Percentiles rank a stretch among this genome's conserved stretches.
phyloP scores from a whole-genome alignment of 2,329 filamentous ascomycete genomes.

The Monosporascus sp. region DNA sequence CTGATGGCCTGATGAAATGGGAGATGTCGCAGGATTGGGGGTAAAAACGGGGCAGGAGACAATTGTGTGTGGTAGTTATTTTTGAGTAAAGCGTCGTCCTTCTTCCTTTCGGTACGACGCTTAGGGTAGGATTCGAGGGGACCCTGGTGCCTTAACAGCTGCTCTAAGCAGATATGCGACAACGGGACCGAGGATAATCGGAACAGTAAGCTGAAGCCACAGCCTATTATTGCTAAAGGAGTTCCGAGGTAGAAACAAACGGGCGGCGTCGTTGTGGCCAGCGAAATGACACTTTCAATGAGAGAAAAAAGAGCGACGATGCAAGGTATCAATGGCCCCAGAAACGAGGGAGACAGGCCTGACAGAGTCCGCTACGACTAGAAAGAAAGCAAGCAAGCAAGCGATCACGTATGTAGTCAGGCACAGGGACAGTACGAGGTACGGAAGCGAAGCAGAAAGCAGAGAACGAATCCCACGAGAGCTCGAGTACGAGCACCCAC shows the following conservation, averaged over 20 bases:
- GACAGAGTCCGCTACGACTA: neutral
- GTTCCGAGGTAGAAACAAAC: neutral
- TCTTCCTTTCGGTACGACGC: neutral
- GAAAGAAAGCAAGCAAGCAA: neutral
- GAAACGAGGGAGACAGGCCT: neutral
- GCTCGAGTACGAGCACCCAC: neutral
- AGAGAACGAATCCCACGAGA: neutral
- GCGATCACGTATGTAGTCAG: neutral
- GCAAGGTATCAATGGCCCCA: neutral
- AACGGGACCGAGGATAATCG: too few species aligned
- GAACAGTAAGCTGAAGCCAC: too few species aligned
- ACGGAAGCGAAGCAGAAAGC: neutral
- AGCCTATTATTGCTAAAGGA: too few species aligned
- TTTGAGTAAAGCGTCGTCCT: neutral
- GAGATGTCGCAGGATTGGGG: neutral
- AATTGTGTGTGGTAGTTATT: neutral
- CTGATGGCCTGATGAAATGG: neutral
- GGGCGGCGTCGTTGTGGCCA: neutral
- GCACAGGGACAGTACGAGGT: too few species aligned
- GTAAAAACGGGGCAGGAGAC: neutral
- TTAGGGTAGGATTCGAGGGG: slow-evolving; percentile 1
- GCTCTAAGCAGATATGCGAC: too few species aligned
- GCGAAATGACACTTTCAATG: neutral
- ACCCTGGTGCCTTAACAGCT: neutral
- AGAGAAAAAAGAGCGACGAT: neutral